These are phyloP conservation scores for Gossypium davidsonii DNA, from an alignment of 441 rosid genomes.

Conservation along the genomic window DNA sequence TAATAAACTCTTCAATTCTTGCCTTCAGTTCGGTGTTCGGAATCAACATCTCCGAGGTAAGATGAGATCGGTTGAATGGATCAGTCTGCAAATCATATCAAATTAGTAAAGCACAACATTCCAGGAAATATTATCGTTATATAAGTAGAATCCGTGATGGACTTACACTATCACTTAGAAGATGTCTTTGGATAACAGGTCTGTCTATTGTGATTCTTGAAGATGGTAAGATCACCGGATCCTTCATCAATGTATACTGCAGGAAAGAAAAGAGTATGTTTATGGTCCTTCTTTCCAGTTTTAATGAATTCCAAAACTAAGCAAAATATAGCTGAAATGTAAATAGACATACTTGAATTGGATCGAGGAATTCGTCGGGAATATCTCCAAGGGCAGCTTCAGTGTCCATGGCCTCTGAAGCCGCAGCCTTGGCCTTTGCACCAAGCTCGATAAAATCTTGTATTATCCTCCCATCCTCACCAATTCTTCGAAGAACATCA, in stretches of 20 bases:
- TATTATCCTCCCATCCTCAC: slow-evolving; percentile 66
- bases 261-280: slow-evolving; percentile 10
- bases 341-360: slow-evolving; percentile 55
- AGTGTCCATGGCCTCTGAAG: slow-evolving; percentile 89
- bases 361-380: slow-evolving; percentile 97
- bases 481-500: slow-evolving; percentile 72
- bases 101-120: not conserved
- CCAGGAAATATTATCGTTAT: not conserved
- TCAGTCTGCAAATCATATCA: slow-evolving; percentile 57
- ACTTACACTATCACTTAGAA: slow-evolving; percentile 81
- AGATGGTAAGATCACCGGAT: slow-evolving; percentile 94
- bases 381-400: slow-evolving; percentile 94
- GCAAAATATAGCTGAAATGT: not conserved
- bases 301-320: not conserved
- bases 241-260: slow-evolving; percentile 94
- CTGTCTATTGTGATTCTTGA: slow-evolving; percentile 83
- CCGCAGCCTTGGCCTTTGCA: slow-evolving; percentile 77
- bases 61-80: slow-evolving; percentile 91
- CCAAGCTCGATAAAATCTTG: slow-evolving; percentile 79
- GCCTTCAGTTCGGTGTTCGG: slow-evolving; percentile 69
- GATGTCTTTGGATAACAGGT: slow-evolving; percentile 94
- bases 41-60: slow-evolving; percentile 81
- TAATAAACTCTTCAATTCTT: slow-evolving; percentile 68
- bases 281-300: not conserved
- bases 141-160: not conserved